Evolutionary conservation across 352 stramenopile genomes (phyloP).

Genomic region (Globisporangium cylindrosporum): DNA sequence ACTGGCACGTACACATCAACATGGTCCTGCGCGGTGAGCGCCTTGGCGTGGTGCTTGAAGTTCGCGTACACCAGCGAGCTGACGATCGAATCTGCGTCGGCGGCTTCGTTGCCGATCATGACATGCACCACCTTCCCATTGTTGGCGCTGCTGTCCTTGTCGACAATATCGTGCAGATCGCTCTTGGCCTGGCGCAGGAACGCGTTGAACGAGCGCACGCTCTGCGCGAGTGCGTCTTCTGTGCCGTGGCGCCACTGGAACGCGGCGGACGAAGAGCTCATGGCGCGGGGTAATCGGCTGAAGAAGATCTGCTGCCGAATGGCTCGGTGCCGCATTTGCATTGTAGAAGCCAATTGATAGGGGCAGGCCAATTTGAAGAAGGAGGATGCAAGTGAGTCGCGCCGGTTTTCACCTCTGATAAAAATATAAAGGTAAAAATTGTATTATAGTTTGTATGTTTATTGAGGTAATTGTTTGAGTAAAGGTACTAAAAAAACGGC

Average conservation of each 20-base stretch:
- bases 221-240: neutral
- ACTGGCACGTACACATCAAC: conserved; percentile 44
- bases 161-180: conserved; percentile 9
- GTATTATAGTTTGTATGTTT: neutral
- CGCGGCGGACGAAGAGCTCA: conserved; percentile 11
- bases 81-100: conserved; percentile 82
- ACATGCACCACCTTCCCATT: conserved; percentile 36
- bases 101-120: conserved; percentile 76
- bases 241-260: conserved; percentile 18
- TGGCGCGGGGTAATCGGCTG: neutral
- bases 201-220: conserved; percentile 19
- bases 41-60: conserved; percentile 25
- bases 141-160: neutral
- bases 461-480: neutral
- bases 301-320: conserved; percentile 4
- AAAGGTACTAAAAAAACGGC: neutral
- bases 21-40: neutral
- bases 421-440: neutral
- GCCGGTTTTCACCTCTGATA: neutral
- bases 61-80: conserved; percentile 73
- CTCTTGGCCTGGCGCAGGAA: conserved; percentile 23
- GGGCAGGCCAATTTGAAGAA: neutral
- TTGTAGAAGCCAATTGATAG: neutral
- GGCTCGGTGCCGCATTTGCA: neutral
- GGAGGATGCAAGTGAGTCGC: neutral